Conservation (phyloP, 495 filamentous ascomycete species). For the Achaetomiella virescens region DNA sequence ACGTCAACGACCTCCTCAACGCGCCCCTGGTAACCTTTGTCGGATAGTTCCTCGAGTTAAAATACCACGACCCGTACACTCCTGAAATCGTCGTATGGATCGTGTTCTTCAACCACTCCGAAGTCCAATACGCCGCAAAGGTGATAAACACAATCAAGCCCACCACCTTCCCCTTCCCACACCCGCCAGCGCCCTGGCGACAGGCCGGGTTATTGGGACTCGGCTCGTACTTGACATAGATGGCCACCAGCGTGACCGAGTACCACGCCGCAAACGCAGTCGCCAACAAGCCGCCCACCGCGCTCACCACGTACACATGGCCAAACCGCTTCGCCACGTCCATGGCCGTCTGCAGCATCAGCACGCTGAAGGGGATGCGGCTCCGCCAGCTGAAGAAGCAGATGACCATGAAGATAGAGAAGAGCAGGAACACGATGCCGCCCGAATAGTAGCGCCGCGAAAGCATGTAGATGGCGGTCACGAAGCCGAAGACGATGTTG, state of each 20-base stretch:
- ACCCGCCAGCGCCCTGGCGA: conserved; percentile 53
- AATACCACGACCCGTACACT: conserved; percentile 92
- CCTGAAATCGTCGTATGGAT: conserved; percentile 83
- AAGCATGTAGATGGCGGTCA: conserved; percentile 67
- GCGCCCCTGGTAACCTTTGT: conserved; percentile 70
- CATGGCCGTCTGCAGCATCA: conserved; percentile 84
- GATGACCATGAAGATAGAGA: conserved; percentile 54
- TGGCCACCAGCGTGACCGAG: conserved; percentile 51
- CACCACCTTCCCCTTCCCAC: conserved; percentile 68
- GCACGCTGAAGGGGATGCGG: conserved; percentile 79
- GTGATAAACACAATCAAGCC: conserved; percentile 81
- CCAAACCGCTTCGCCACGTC: conserved; percentile 78
- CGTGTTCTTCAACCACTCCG: conserved; percentile 86
- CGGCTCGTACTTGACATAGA: conserved; percentile 80
- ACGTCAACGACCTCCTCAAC: conserved; percentile 70
- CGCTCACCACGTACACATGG: conserved; percentile 79
- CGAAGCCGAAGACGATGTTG: conserved; percentile 64
- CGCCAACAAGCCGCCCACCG: conserved; percentile 68
- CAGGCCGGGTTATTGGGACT: conserved; percentile 60
- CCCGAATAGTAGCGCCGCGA: conserved; percentile 65
- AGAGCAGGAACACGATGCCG: conserved; percentile 79
- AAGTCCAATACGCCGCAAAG: conserved; percentile 88
- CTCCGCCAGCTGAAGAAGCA: conserved; percentile 65
- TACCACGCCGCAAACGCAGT: conserved; percentile 66
- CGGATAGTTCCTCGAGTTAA: conserved; percentile 65